These are phyloP conservation scores for Candida albicans DNA, from an alignment of 1,139 yeast genomes.

Conservation along the genomic window DNA sequence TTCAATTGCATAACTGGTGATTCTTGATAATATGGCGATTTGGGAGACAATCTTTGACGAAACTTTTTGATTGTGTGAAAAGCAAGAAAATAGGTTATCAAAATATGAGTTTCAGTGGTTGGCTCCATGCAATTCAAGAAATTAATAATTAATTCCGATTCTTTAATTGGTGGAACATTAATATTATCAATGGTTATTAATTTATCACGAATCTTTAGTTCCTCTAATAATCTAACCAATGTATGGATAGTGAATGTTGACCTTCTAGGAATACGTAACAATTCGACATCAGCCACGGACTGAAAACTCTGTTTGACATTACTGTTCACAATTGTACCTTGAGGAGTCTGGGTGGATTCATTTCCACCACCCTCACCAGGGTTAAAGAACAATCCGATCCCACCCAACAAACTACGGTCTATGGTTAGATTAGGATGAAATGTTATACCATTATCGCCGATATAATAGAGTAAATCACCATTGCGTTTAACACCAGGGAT, in stretches of 20 bases:
- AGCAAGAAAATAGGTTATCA: constrained; percentile 28
- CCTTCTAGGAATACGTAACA: constrained; percentile 37
- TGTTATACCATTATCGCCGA: constrained; percentile 7
- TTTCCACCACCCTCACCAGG: constrained; percentile 6
- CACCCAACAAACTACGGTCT: constrained; percentile 30
- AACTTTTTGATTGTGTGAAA: constrained; percentile 18
- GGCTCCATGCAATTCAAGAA: constrained; percentile 25
- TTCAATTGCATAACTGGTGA: constrained; percentile 18
- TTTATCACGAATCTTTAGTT: constrained; percentile 19
- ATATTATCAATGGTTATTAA: constrained; percentile 16
- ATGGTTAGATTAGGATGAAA: constrained; percentile 17
- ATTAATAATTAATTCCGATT: constrained; percentile 22
- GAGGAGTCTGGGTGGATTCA: not conserved
- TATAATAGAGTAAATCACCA: constrained; percentile 14
- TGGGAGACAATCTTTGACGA: constrained; percentile 1
- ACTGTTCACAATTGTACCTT: too few relatives aligned
- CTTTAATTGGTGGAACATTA: constrained; percentile 11
- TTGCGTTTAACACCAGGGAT: constrained; percentile 10
- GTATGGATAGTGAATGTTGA: constrained; percentile 29
- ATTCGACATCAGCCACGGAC: constrained; percentile 18
- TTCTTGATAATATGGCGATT: constrained; percentile 5
- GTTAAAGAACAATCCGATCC: constrained; percentile 33
- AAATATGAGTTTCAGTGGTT: constrained; percentile 31
- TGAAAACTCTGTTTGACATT: too few relatives aligned
- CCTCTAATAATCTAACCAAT: constrained; percentile 28